These are phyloP conservation scores for Salisapilia sapeloensis DNA, from an alignment of 352 stramenopile genomes.

Conservation along the genomic window DNA sequence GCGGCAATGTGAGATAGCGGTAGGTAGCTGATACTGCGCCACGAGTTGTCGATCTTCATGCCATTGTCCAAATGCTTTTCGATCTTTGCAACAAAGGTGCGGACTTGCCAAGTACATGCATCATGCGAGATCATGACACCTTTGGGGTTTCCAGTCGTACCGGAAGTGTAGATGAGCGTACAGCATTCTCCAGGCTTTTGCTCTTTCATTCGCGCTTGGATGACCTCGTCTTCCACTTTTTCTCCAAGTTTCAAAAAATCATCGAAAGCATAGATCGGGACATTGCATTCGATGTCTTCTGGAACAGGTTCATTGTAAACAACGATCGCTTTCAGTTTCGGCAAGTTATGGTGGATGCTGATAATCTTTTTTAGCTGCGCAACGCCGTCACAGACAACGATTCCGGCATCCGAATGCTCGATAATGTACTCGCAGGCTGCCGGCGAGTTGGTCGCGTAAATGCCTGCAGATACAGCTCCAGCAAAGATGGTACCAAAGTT, in stretches of 20 bases:
- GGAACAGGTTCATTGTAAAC: slow-evolving; percentile 6
- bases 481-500: slow-evolving; percentile 18
- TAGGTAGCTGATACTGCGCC: slow-evolving; percentile 91
- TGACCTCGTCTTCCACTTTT: neutral
- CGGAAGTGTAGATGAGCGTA: slow-evolving; percentile 92
- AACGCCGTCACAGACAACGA: slow-evolving; percentile 11
- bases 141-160: slow-evolving; percentile 93
- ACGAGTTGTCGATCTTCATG: slow-evolving; percentile 1
- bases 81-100: slow-evolving; percentile 1
- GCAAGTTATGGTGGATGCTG: slow-evolving; percentile 11
- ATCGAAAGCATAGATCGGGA: slow-evolving; percentile 5
- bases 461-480: slow-evolving; percentile 15
- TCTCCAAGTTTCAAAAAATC: slow-evolving; percentile 4
- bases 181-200: slow-evolving; percentile 7
- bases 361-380: slow-evolving; percentile 15
- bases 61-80: slow-evolving; percentile 5
- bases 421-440: slow-evolving; percentile 13
- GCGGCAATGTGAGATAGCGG: slow-evolving; percentile 88
- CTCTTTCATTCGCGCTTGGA: slow-evolving; percentile 2
- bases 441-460: slow-evolving; percentile 22
- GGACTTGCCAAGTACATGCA: too few relatives aligned
- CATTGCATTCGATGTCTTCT: slow-evolving; percentile 3
- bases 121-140: slow-evolving; percentile 90
- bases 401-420: slow-evolving; percentile 9
- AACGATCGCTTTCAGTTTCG: slow-evolving; percentile 19